Percentiles rank a stretch among this genome's conserved stretches.
These are phyloP conservation scores for Dipodascopsis uninucleata DNA, from an alignment of 805 yeast species.

Conservation along the genomic window DNA sequence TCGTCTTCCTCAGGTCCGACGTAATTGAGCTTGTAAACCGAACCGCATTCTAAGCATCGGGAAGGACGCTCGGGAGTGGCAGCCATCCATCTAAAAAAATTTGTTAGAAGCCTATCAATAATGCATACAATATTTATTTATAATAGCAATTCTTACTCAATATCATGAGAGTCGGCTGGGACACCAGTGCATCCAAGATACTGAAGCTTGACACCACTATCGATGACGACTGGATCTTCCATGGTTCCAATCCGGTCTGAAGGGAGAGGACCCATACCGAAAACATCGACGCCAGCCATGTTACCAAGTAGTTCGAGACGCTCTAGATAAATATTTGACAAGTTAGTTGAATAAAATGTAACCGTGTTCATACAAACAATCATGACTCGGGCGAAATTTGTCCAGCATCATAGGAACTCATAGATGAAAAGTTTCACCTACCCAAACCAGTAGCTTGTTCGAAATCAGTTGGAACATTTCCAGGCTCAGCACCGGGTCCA, in stretches of 20 bases:
- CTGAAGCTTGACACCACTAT: conserved; percentile 56
- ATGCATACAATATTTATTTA: no score
- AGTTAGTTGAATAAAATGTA: neutral
- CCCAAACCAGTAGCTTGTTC: conserved; percentile 95
- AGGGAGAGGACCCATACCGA: conserved; percentile 81
- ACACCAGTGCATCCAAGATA: conserved; percentile 97
- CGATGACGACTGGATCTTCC: conserved; percentile 82
- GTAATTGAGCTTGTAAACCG: conserved; percentile 83
- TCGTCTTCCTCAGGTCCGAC: conserved; percentile 72
- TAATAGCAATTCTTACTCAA: conserved; percentile 79
- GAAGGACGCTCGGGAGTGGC: conserved; percentile 55
- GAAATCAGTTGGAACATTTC: conserved; percentile 84
- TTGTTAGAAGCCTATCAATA: no score
- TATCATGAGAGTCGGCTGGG: conserved; percentile 87
- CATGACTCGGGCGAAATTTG: neutral
- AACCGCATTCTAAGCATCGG: conserved; percentile 99
- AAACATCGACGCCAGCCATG: conserved; percentile 88
- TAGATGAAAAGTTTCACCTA: conserved; percentile 8
- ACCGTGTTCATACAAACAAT: neutral
- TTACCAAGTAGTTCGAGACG: conserved; percentile 93
- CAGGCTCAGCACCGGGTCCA: conserved; percentile 86
- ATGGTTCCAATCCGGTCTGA: conserved; percentile 87
- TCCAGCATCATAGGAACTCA: no score
- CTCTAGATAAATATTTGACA: conserved; percentile 41
- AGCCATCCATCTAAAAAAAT: conserved; percentile 10